Evolutionary conservation across 108 stramenopile species (phyloP).

Genomic region (Skeletonema grethae): DNA sequence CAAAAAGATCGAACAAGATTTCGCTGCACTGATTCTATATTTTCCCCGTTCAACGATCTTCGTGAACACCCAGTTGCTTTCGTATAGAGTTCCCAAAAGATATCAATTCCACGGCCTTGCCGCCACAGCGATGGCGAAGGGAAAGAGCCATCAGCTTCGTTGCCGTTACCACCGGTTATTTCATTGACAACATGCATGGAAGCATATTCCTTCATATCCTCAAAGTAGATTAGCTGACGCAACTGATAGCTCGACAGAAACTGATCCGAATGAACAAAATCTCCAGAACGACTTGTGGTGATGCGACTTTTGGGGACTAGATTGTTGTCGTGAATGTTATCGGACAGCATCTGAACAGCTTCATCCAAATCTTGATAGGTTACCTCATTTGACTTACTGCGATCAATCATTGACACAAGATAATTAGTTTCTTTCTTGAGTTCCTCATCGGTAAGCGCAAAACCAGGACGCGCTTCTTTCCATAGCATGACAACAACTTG

Average conservation of each 20-base stretch:
- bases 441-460: constrained; percentile 21
- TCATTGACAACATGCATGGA: constrained; percentile 1
- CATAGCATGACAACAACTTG: constrained; percentile 11
- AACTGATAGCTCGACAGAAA: constrained; percentile 16
- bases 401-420: constrained; percentile 22
- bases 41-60: constrained; percentile 21
- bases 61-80: constrained; percentile 29
- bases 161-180: constrained; percentile 2
- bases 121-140: constrained; percentile 27
- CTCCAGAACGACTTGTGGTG: background rate
- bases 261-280: constrained; percentile 4
- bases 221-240: constrained; percentile 2
- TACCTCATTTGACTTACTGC: constrained; percentile 20
- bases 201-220: constrained; percentile 17
- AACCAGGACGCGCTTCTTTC: constrained; percentile 1
- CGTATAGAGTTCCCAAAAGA: constrained; percentile 38
- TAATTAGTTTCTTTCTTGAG: constrained; percentile 18
- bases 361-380: constrained; percentile 24
- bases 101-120: constrained; percentile 22
- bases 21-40: constrained; percentile 12
- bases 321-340: constrained; percentile 31
- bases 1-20: constrained; percentile 15
- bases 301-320: background rate
- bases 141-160: background rate
- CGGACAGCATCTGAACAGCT: constrained; percentile 12